Evolutionary conservation across 2,329 filamentous ascomycete genomes (phyloP), one percentile per base, ranked within the genome.

Genomic region (Rachicladosporium sp.): DNA sequence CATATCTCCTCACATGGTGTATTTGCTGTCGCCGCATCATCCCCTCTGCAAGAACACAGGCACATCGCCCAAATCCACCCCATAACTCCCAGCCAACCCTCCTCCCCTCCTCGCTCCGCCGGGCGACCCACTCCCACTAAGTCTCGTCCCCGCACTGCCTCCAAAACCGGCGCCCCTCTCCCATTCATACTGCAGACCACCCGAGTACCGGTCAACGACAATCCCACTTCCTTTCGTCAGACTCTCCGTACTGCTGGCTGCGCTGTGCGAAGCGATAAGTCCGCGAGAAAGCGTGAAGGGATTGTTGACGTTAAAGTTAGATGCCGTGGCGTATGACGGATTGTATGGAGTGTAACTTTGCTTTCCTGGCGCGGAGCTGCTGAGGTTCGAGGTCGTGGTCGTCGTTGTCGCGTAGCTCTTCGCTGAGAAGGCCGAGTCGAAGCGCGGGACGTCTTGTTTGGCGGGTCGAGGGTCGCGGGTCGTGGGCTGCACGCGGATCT

Each of bases 61-160:
- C 33, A 63, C 53, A 48, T 63, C 61, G 33, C 59, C 61, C 41
- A 64, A 44, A 49, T 63, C 60, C 23, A 64, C 35, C 3, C 60
- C 60, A 44, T 50, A 61, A 8, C 51, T 49, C 44, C 54, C 49
- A n/a, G 50, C 52, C 38, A 57, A 48, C 39, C 51, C 45, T n/a
- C 54, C 43, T 34, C 59, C 56, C 48, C 60, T 62, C 36, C 57
- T 45, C 11, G 52, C 50, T 29, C 49, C 50, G 29, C 44, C 49
- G 8, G 23, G 23, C 23, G 23, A 27, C 8, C 38, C 46, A 11
- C 48, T 43, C 5, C 42, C 45, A 34, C 35, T 47, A 8, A 40
- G 45, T 29, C 58, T 44, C 9, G 58, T 62, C 1, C 61, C 61
- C 2, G 61, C 61, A 41, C 54, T 60, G 11, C 59, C 60, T 6